A percentile compares a stretch with the other conserved stretches of the same genome.
Conservation (phyloP, 2,329 filamentous ascomycete species). For the Rhytidhysteron rufulum region DNA sequence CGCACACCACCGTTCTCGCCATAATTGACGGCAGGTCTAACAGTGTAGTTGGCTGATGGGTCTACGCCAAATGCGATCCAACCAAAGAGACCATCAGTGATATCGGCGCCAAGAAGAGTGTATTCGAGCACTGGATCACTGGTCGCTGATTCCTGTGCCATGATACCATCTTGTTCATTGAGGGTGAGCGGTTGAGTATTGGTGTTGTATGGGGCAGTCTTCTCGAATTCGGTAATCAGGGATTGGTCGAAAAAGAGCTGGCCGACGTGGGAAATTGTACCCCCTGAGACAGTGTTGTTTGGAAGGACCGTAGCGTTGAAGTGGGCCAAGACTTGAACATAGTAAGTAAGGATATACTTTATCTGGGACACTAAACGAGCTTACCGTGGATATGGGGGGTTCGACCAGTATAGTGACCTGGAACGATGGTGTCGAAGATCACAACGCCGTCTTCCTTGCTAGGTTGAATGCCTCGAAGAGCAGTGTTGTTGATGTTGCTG, state of each 20-base stretch:
- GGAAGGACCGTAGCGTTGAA: slow-evolving; percentile 27
- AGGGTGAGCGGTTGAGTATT: slow-evolving; percentile 38
- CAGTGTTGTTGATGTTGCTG: slow-evolving; percentile 25
- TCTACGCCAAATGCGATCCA: slow-evolving; percentile 8
- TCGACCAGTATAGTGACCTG: slow-evolving; percentile 33
- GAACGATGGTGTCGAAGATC: slow-evolving; percentile 44
- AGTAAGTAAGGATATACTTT: neutral
- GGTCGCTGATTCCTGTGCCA: slow-evolving; percentile 42
- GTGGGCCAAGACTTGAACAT: slow-evolving; percentile 14
- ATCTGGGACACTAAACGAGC: neutral
- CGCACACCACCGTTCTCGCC: slow-evolving; percentile 4
- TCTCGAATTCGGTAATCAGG: slow-evolving; percentile 48
- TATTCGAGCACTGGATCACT: slow-evolving; percentile 55
- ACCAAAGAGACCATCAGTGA: slow-evolving; percentile 9
- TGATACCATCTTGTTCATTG: slow-evolving; percentile 48
- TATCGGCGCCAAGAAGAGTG: slow-evolving; percentile 47
- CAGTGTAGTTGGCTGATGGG: slow-evolving; percentile 4
- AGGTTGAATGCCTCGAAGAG: slow-evolving; percentile 45
- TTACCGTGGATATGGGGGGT: slow-evolving; percentile 19
- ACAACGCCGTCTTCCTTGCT: slow-evolving; percentile 45
- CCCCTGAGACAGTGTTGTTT: slow-evolving; percentile 47
- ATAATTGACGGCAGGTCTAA: slow-evolving; percentile 6
- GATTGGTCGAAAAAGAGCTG: slow-evolving; percentile 61
- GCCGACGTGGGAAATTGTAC: slow-evolving; percentile 54
- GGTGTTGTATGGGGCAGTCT: slow-evolving; percentile 35